phyloP scores from a whole-genome alignment of 169 alveolate species.

The Eimeria tenella region DNA sequence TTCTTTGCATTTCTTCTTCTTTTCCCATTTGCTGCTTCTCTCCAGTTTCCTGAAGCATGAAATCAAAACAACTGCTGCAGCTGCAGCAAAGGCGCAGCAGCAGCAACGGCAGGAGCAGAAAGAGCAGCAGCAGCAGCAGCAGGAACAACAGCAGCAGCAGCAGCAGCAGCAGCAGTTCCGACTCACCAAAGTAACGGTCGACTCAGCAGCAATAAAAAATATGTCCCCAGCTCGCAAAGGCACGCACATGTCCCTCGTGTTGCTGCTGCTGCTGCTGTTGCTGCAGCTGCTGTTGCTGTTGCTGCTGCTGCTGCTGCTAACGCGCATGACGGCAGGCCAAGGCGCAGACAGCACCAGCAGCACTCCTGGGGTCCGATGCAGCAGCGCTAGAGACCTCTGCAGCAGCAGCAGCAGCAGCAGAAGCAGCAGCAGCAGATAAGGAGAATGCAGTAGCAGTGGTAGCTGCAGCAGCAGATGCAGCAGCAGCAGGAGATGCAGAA shows the following conservation, averaged over 20 bases:
- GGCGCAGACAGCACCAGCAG: slow-evolving; percentile 18
- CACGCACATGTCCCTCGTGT: not conserved
- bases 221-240: slow-evolving; percentile 5
- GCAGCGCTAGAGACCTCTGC: not conserved
- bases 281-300: too few relatives aligned
- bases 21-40: too few relatives aligned
- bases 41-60: too few relatives aligned
- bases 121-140: not conserved
- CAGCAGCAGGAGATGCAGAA: too few relatives aligned
- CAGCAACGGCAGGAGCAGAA: not conserved
- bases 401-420: not conserved
- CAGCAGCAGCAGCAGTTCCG: not conserved
- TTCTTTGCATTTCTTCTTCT: too few relatives aligned
- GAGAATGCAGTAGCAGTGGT: not conserved
- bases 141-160: not conserved
- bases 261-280: too few relatives aligned
- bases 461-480: too few relatives aligned
- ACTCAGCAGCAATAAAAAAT: slow-evolving; percentile 6
- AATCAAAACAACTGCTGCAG: not conserved
- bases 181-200: not conserved
- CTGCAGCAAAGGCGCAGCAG: not conserved
- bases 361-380: slow-evolving; percentile 24
- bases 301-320: not conserved
- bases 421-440: not conserved
- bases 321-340: not conserved